A percentile compares a stretch with the other conserved stretches of the same genome.
Evolutionary conservation across 768 basidiomycete genomes (phyloP).

Genomic region (Podaxis rugospora): DNA sequence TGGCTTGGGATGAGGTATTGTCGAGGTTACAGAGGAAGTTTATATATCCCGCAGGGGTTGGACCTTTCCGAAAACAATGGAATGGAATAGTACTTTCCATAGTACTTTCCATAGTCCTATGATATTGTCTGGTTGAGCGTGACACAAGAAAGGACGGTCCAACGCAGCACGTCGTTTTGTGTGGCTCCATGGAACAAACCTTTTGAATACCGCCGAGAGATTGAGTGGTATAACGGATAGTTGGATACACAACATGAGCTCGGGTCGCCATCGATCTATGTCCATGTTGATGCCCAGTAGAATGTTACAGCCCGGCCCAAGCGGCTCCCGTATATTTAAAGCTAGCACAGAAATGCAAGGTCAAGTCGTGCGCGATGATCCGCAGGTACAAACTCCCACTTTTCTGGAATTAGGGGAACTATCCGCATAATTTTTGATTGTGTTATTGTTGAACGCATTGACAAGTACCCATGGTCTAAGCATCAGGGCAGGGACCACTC

Average conservation of each 20-base stretch:
- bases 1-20: not conserved
- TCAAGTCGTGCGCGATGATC: not conserved
- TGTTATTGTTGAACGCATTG: not conserved
- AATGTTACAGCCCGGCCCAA: not conserved
- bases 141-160: not conserved
- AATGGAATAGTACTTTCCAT: not conserved
- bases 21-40: not conserved
- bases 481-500: not conserved
- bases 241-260: not conserved
- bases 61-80: not conserved
- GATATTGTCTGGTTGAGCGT: not conserved
- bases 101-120: not conserved
- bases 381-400: not conserved
- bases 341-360: not conserved
- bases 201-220: not conserved
- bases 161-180: not conserved
- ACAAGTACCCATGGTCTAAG: not conserved
- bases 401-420: not conserved
- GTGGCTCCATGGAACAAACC: not conserved
- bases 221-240: not conserved
- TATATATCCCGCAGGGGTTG: not conserved
- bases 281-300: not conserved
- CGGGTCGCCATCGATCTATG: not conserved
- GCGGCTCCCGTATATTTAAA: not conserved
- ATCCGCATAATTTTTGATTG: not conserved